Evolutionary conservation across 345 rosid species (phyloP).

Genomic region (Salix koriyanagi): DNA sequence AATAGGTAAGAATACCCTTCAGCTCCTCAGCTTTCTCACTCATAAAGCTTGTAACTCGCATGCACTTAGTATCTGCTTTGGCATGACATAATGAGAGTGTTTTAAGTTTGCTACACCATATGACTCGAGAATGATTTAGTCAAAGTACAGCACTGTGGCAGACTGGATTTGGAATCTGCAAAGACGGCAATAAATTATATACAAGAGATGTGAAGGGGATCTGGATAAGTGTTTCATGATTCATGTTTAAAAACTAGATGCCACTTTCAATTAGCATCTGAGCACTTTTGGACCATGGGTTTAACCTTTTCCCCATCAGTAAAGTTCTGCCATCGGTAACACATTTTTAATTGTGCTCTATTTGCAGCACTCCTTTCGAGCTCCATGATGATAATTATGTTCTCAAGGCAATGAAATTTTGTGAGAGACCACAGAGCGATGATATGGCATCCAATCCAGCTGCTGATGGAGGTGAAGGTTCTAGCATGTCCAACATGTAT

Average conservation of each 20-base stretch:
- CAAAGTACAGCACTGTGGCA: neutral
- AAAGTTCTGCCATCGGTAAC: neutral
- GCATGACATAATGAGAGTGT: neutral
- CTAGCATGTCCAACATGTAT: constrained; percentile 46
- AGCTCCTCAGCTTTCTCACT: neutral
- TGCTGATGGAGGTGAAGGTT: constrained; percentile 47
- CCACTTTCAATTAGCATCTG: neutral
- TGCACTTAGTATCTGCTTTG: neutral
- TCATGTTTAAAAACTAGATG: neutral
- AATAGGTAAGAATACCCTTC: constrained; percentile 52
- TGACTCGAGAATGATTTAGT: neutral
- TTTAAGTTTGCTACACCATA: neutral
- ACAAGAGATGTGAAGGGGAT: constrained; percentile 3
- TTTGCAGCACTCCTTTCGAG: constrained; percentile 94
- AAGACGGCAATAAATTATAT: neutral
- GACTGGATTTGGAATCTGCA: neutral
- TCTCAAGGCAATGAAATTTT: constrained; percentile 88
- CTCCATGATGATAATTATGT: constrained; percentile 97
- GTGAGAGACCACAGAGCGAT: constrained; percentile 44
- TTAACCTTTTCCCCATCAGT: neutral
- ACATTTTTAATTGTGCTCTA: neutral
- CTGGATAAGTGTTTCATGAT: neutral
- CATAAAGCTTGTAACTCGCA: neutral
- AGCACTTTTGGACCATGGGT: neutral
- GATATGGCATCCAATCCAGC: constrained; percentile 33